Evolutionary conservation across 345 rosid species (phyloP).

Genomic region (Hibiscus mutabilis): DNA sequence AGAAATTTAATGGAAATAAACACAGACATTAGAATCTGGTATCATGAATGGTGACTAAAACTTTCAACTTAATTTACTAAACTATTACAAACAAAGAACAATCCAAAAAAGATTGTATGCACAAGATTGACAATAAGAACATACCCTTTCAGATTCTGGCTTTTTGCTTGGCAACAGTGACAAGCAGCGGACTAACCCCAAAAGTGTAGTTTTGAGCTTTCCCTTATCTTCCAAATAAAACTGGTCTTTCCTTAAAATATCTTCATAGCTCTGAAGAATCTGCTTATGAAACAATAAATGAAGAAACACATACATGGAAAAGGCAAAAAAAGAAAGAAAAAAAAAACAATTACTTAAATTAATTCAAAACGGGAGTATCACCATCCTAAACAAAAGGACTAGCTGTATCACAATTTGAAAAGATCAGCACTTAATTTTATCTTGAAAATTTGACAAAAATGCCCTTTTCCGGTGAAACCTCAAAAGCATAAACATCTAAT

Average conservation of each 20-base stretch:
- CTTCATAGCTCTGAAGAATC: slow-evolving; percentile 78
- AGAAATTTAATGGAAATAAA: slow-evolving; percentile 12
- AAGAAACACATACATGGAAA: slow-evolving; percentile 3
- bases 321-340: neutral
- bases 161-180: slow-evolving; percentile 49
- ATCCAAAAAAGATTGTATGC: neutral
- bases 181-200: slow-evolving; percentile 69
- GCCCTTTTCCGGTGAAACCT: slow-evolving; percentile 28
- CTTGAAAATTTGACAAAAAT: neutral
- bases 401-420: neutral
- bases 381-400: neutral
- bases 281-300: slow-evolving; percentile 17
- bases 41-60: neutral
- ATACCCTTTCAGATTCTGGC: slow-evolving; percentile 42
- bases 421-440: neutral
- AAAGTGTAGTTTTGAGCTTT: slow-evolving; percentile 58
- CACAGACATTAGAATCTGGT: slow-evolving; percentile 5
- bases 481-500: neutral
- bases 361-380: neutral
- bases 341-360: neutral
- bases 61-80: neutral
- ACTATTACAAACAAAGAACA: neutral
- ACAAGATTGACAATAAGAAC: slow-evolving; percentile 1
- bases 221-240: slow-evolving; percentile 63
- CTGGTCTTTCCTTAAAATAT: slow-evolving; percentile 56